phyloP scores from a whole-genome alignment of 768 basidiomycete species.

The Termitomyces sp. region DNA sequence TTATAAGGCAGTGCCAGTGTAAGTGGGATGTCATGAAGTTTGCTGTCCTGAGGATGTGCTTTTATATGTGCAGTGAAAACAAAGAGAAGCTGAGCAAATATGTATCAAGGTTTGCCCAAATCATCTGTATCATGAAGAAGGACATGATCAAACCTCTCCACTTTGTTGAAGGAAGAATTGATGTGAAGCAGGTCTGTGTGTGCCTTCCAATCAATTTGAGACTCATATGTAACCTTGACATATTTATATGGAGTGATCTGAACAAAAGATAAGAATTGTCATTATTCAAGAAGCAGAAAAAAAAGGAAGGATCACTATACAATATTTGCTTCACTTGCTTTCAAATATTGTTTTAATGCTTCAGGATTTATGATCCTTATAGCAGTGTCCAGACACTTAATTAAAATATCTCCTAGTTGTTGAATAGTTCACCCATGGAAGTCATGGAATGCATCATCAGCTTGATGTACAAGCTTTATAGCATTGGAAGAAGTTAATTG shows the following conservation, averaged over 20 bases:
- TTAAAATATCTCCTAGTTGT: background rate
- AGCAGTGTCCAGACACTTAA: background rate
- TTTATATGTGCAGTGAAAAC: too few species aligned
- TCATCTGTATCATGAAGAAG: background rate
- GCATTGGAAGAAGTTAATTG: background rate
- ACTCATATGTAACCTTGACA: conserved; percentile 17
- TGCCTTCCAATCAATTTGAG: conserved; percentile 13
- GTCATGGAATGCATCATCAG: background rate
- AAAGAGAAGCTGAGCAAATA: background rate
- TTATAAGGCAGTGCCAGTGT: background rate
- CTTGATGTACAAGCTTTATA: too few species aligned
- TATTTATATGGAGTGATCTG: background rate
- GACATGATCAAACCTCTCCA: background rate
- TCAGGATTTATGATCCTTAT: background rate
- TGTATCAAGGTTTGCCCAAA: background rate
- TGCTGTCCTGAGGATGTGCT: background rate
- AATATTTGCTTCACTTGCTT: background rate
- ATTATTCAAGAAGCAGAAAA: too few species aligned
- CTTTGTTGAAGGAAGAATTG: conserved; percentile 6
- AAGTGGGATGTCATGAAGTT: background rate
- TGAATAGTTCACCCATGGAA: background rate
- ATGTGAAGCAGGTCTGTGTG: conserved; percentile 15
- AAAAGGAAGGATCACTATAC: conserved; percentile 4
- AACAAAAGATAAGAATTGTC: background rate
- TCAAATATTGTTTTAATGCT: background rate